Percentiles rank a stretch among this genome's conserved stretches.
Evolutionary conservation across 495 filamentous ascomycete species (phyloP).

Genomic region (Penicillium lagena): DNA sequence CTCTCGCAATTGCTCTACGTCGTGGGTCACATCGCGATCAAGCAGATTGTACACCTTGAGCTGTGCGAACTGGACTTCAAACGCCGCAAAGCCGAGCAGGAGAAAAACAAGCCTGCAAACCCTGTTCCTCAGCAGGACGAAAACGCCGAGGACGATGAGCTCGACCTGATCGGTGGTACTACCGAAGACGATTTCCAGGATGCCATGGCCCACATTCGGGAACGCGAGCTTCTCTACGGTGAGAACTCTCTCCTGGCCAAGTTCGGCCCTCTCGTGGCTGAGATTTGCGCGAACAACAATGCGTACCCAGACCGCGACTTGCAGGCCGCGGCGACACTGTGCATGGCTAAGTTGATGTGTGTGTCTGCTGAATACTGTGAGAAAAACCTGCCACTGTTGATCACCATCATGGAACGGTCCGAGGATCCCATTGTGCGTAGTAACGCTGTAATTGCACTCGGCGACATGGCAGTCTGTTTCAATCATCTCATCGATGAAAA

Average conservation of each 20-base stretch:
- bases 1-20: conserved; percentile 92
- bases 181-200: conserved; percentile 98
- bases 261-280: conserved; percentile 84
- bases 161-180: conserved; percentile 94
- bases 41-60: conserved; percentile 99
- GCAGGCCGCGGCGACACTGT: conserved; percentile 91
- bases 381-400: conserved; percentile 82
- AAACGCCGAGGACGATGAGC: conserved; percentile 62
- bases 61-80: conserved; percentile 97
- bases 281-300: conserved; percentile 92
- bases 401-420: conserved; percentile 95
- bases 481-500: conserved; percentile 99
- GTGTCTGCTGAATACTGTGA: conserved; percentile 94
- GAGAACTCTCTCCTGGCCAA: conserved; percentile 75
- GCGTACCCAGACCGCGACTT: conserved; percentile 79
- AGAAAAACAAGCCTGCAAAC: conserved; percentile 66
- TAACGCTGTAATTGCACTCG: conserved; percentile 93
- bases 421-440: conserved; percentile 82
- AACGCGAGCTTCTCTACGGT: conserved; percentile 88
- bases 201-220: conserved; percentile 88
- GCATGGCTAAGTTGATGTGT: conserved; percentile 97
- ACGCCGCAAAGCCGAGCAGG: conserved; percentile 86
- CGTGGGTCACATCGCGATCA: conserved; percentile 94
- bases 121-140: conserved; percentile 39
- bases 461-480: conserved; percentile 99